Evolutionary conservation across 1,284 basidiomycete species (phyloP).

Genomic region (Tilletia indica): DNA sequence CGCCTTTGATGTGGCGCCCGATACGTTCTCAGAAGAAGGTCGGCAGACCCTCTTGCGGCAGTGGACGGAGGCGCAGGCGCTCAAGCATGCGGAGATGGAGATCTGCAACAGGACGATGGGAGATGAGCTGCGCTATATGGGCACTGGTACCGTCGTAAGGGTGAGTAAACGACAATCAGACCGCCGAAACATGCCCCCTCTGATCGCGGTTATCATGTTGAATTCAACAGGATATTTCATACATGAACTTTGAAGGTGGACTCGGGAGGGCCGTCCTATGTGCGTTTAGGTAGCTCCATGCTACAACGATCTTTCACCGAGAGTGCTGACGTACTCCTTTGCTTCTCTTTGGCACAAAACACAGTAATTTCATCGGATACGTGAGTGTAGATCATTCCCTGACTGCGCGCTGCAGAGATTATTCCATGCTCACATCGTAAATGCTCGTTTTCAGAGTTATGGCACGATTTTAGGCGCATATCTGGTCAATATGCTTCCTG

Average conservation of each 20-base stretch:
- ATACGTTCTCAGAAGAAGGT: constrained; percentile 34
- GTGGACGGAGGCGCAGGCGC: constrained; percentile 54
- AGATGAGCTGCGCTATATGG: constrained; percentile 59
- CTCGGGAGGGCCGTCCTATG: constrained; percentile 58
- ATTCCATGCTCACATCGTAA: background rate
- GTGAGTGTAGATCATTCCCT: background rate
- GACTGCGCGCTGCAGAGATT: background rate
- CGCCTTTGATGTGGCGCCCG: constrained; percentile 55
- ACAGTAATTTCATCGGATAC: constrained; percentile 16
- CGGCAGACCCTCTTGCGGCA: constrained; percentile 54
- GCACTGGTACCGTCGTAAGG: constrained; percentile 59
- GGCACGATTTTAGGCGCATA: constrained; percentile 45
- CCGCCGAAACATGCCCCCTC: no score
- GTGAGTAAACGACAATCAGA: constrained; percentile 22
- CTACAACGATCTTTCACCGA: no score
- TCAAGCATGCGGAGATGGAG: constrained; percentile 57
- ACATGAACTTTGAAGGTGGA: constrained; percentile 52
- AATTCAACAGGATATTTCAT: constrained; percentile 58
- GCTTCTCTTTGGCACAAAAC: background rate
- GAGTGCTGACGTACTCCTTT: background rate
- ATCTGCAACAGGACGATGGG: constrained; percentile 58
- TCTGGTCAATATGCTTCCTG: constrained; percentile 51
- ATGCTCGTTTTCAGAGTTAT: constrained; percentile 18
- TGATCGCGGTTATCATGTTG: background rate
- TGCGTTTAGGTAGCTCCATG: constrained; percentile 33